A percentile compares a stretch with the other conserved stretches of the same genome.
Evolutionary conservation across 2,329 filamentous ascomycete species (phyloP).

Genomic region (Phyllosticta citribraziliensis): DNA sequence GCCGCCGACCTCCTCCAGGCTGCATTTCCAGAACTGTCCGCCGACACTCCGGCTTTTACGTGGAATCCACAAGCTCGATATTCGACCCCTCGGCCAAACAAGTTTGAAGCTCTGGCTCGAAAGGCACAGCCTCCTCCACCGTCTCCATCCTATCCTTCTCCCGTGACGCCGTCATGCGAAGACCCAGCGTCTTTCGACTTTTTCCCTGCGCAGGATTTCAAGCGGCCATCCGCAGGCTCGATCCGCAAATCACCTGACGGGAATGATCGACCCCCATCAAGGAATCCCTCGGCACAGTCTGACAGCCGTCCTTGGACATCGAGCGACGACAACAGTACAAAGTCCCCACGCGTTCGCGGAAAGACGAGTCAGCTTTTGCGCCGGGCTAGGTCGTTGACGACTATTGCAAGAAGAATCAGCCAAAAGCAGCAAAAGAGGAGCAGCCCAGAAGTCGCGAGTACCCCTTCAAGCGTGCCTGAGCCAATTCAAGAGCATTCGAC

Average conservation of each 20-base stretch:
- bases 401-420: not conserved
- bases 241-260: not conserved
- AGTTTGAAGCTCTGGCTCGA: slow-evolving; percentile 6
- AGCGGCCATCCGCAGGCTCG: not conserved
- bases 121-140: slow-evolving; percentile 2
- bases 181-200: not conserved
- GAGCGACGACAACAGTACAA: not conserved
- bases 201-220: not conserved
- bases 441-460: not conserved
- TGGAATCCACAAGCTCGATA: slow-evolving; percentile 68
- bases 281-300: not conserved
- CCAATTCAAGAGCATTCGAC: not conserved
- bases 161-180: slow-evolving; percentile 4
- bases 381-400: not conserved
- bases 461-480: not conserved
- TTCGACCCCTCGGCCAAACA: slow-evolving; percentile 48
- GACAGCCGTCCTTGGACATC: not conserved
- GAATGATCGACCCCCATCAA: not conserved
- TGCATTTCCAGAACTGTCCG: not conserved
- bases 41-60: slow-evolving; percentile 46
- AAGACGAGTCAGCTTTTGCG: not conserved
- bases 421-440: not conserved
- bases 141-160: slow-evolving; percentile 2
- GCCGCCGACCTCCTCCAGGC: not conserved
- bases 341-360: not conserved